phyloP scores from a whole-genome alignment of 192 early-diverging fungal species.

The Entophlyctis helioformis region DNA sequence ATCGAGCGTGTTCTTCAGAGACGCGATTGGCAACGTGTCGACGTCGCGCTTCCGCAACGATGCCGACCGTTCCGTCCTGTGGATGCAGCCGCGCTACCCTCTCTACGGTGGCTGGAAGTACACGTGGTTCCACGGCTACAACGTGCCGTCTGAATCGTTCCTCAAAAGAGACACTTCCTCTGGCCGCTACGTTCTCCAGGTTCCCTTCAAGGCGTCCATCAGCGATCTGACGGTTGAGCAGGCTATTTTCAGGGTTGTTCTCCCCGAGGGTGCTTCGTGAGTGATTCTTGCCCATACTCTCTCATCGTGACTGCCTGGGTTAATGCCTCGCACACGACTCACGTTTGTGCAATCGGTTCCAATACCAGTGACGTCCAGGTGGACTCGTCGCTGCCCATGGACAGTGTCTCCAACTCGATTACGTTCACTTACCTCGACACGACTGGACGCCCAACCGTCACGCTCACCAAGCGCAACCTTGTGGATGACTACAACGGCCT shows the following conservation, averaged over 20 bases:
- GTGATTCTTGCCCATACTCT: conserved; percentile 1
- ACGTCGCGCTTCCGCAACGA: conserved; percentile 61
- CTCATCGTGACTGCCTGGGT: no score
- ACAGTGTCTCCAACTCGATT: conserved; percentile 30
- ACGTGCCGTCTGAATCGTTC: conserved; percentile 54
- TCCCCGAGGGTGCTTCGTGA: conserved; percentile 87
- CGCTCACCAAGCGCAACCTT: conserved; percentile 56
- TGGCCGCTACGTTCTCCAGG: conserved; percentile 47
- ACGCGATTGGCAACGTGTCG: conserved; percentile 94
- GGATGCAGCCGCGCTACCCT: conserved; percentile 84
- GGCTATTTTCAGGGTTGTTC: conserved; percentile 56
- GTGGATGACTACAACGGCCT: conserved; percentile 50
- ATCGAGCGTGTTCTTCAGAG: conserved; percentile 67
- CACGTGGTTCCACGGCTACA: conserved; percentile 90
- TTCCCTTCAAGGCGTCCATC: conserved; percentile 59
- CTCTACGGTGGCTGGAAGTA: conserved; percentile 96
- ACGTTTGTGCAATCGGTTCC: neutral
- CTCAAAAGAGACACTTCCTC: conserved; percentile 35
- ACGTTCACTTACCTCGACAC: conserved; percentile 82
- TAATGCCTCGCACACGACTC: neutral
- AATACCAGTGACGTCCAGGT: conserved; percentile 62
- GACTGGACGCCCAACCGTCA: conserved; percentile 71
- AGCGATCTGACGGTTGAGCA: conserved; percentile 50
- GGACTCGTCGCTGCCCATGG: conserved; percentile 45
- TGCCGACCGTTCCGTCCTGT: conserved; percentile 39